Evolutionary conservation across 2,329 filamentous ascomycete genomes (phyloP).

Genomic region (Xylaria digitata): DNA sequence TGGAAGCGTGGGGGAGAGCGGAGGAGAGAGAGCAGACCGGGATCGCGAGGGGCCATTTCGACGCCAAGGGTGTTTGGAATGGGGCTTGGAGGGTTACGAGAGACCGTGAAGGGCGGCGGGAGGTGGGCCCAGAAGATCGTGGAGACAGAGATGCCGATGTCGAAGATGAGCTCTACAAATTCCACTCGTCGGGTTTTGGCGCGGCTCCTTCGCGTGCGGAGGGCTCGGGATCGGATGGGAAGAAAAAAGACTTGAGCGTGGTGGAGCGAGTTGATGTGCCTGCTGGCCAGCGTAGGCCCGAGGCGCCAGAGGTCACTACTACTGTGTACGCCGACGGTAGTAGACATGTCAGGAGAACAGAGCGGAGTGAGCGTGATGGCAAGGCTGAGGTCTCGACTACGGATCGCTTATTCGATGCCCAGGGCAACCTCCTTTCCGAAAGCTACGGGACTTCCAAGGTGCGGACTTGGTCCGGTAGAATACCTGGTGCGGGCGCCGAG

Average conservation of each 20-base stretch:
- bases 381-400: slow-evolving; percentile 35
- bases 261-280: background rate
- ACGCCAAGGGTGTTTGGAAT: slow-evolving; percentile 12
- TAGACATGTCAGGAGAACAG: slow-evolving; percentile 39
- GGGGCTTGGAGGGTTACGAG: slow-evolving; percentile 1
- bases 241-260: background rate
- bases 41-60: background rate
- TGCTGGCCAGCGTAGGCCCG: background rate
- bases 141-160: slow-evolving; percentile 9
- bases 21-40: background rate
- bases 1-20: background rate
- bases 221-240: background rate
- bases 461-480: slow-evolving; percentile 36
- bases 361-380: slow-evolving; percentile 29
- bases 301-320: slow-evolving; percentile 11
- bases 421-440: slow-evolving; percentile 41
- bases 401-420: slow-evolving; percentile 37
- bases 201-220: background rate
- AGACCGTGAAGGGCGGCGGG: background rate
- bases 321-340: slow-evolving; percentile 42
- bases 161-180: slow-evolving; percentile 22
- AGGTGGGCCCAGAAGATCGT: background rate
- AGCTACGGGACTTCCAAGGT: slow-evolving; percentile 29
- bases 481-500: slow-evolving; percentile 22
- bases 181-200: background rate